These are phyloP conservation scores for Peribolospora kevripleyi DNA, from an alignment of 768 basidiomycete genomes.

Conservation along the genomic window DNA sequence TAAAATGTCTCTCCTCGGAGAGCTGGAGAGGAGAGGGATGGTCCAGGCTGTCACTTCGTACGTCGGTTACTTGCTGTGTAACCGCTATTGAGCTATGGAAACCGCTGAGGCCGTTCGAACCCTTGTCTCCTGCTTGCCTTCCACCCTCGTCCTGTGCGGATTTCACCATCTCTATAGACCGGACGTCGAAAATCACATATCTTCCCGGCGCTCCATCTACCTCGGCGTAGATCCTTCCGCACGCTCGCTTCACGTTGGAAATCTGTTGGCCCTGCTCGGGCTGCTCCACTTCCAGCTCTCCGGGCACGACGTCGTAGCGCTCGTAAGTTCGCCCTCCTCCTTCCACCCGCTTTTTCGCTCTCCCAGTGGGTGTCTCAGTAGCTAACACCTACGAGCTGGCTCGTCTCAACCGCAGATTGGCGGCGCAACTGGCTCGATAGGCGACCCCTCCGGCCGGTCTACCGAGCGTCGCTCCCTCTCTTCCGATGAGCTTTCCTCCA, in stretches of 20 bases:
- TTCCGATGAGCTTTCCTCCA: conserved; percentile 33
- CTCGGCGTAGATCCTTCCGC: conserved; percentile 85
- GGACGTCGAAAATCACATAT: conserved; percentile 12
- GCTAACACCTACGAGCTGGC: neutral
- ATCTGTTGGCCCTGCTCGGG: conserved; percentile 65
- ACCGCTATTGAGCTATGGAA: no score
- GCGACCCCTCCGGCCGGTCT: conserved; percentile 77
- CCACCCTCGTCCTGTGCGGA: neutral
- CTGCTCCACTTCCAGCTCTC: conserved; percentile 63
- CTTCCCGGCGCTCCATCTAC: conserved; percentile 33
- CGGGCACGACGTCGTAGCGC: conserved; percentile 60
- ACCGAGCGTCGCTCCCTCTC: conserved; percentile 53
- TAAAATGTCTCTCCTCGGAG: no score
- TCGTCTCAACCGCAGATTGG: conserved; percentile 39
- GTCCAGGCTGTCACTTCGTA: no score
- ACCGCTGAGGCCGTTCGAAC: neutral
- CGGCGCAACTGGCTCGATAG: conserved; percentile 84
- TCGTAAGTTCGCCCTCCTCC: conserved; percentile 32
- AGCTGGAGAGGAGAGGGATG: no score
- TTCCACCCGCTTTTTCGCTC: neutral
- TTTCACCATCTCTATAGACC: conserved; percentile 8
- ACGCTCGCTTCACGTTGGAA: conserved; percentile 68
- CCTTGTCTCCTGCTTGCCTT: neutral
- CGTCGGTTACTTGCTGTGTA: no score
- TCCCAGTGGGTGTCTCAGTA: neutral